phyloP scores from a whole-genome alignment of 345 rosid genomes.

The Cardamine occulta region DNA sequence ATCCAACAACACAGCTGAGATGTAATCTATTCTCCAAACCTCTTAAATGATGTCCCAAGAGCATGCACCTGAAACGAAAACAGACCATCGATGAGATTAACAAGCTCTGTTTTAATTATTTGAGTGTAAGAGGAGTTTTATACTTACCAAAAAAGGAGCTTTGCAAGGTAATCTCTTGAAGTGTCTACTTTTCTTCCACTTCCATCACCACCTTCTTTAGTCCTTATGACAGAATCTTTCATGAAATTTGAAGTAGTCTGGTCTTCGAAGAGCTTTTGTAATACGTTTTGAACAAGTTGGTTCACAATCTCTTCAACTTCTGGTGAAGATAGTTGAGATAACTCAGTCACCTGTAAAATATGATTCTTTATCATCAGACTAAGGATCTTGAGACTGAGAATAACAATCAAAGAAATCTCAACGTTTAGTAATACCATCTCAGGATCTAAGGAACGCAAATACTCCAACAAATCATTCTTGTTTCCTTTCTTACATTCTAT shows the following conservation, averaged over 20 bases:
- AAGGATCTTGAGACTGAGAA: background rate
- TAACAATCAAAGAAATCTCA: background rate
- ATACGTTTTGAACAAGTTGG: slow-evolving; percentile 73
- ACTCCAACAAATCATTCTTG: slow-evolving; percentile 78
- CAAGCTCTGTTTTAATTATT: background rate
- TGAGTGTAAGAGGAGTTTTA: background rate
- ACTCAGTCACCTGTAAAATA: slow-evolving; percentile 65
- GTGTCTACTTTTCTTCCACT: slow-evolving; percentile 55
- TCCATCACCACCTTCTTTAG: slow-evolving; percentile 49
- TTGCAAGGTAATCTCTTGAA: slow-evolving; percentile 89
- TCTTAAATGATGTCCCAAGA: slow-evolving; percentile 92
- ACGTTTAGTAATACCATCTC: slow-evolving; percentile 64
- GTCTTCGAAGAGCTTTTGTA: slow-evolving; percentile 58
- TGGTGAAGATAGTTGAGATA: slow-evolving; percentile 81
- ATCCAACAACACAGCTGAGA: slow-evolving; percentile 84
- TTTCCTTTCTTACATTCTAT: slow-evolving; percentile 61
- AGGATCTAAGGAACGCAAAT: slow-evolving; percentile 78
- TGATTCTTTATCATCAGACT: slow-evolving; percentile 4
- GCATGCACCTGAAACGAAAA: slow-evolving; percentile 76
- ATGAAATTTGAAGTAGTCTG: slow-evolving; percentile 43
- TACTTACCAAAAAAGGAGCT: slow-evolving; percentile 86
- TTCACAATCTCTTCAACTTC: slow-evolving; percentile 87
- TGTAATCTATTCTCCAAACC: slow-evolving; percentile 94
- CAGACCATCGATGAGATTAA: background rate
- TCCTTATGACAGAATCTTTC: slow-evolving; percentile 44